Base-by-base conservation (phyloP, 225 moss, liverwort and hornwort genomes). In the Asterella californica region DNA sequence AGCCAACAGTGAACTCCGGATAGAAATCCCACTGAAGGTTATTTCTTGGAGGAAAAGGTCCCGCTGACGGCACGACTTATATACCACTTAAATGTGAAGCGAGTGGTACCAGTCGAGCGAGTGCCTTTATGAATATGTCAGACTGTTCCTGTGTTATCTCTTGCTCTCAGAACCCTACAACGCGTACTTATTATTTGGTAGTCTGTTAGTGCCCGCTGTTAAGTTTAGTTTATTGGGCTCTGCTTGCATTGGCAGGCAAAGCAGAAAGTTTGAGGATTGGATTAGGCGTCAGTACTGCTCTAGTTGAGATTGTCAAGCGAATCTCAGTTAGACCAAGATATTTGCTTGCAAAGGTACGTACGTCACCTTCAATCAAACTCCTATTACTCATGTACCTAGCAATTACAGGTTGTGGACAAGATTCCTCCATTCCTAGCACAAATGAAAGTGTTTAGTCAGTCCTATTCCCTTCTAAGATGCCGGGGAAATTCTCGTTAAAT, bases 261-360 rank as follows among this genome's bases (percentile, higher is more conserved):
- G 83, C 85, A 32, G 96, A 93, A 83, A 96, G 88, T 49, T 87
- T 96, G 66, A 87, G 87, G 74, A 93, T 94, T 79, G 89, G 94
- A 72, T 88, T 85, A 80, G 91, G 90, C 81, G 90, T 92, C 18
- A 92, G 92, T 70, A 88, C 88, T 85, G 94, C 91, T 80, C 85
- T 96, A 32, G 91, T 94, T 37, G 92, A 92, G 74, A 92, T 94
- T 82, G 90, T 96, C 71, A 84, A 86, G 27, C 83, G 86, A 63
- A 93, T 94, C 79, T 88, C 89, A 84, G 90, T 92, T 70, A 90
- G 91, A 80, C 94, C 94, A 73, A 90, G 92, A 49, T 96, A 92
- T 83, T 74, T 92, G 72, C 85, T 96, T 79, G 96, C 96, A 42
- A 94, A 96, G 92, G 96, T 96, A 83, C 4, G 79, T 72, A 47